phyloP scores from a whole-genome alignment of 1,284 basidiomycete genomes.

The Papiliotrema nemorosa region DNA sequence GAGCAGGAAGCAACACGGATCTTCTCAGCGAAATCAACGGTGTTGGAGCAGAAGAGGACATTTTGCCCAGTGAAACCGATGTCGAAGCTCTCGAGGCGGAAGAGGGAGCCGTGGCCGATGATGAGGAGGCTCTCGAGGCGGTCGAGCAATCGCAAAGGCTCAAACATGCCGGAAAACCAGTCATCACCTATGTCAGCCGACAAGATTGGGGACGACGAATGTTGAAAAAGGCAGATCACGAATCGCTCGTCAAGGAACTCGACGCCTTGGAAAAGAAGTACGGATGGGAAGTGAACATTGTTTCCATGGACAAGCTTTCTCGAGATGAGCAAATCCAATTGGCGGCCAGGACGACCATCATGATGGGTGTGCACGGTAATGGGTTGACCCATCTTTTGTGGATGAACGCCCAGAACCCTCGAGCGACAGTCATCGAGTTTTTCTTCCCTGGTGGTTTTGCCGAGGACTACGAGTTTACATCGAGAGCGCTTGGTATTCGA shows the following conservation, averaged over 20 bases:
- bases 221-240: conserved; percentile 48
- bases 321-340: conserved; percentile 72
- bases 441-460: conserved; percentile 72
- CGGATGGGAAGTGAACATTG: conserved; percentile 79
- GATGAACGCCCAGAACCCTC: conserved; percentile 57
- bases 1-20: conserved; percentile 48
- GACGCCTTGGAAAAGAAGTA: conserved; percentile 64
- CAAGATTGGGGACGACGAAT: conserved; percentile 77
- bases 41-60: conserved; percentile 10
- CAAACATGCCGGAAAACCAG: conserved; percentile 49
- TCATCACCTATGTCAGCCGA: conserved; percentile 82
- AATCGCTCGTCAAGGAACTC: conserved; percentile 48
- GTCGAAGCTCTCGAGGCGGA: conserved; percentile 29
- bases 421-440: conserved; percentile 62
- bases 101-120: conserved; percentile 23
- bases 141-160: conserved; percentile 14
- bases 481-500: conserved; percentile 65
- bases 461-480: conserved; percentile 65
- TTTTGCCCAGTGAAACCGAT: conserved; percentile 17
- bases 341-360: conserved; percentile 72
- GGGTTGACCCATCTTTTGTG: conserved; percentile 72
- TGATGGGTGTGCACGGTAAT: conserved; percentile 73
- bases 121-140: conserved; percentile 20
- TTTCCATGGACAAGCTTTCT: conserved; percentile 73
- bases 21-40: conserved; percentile 8